Conservation (phyloP, 257 asterid genomes). For the Gentiana straminea region DNA sequence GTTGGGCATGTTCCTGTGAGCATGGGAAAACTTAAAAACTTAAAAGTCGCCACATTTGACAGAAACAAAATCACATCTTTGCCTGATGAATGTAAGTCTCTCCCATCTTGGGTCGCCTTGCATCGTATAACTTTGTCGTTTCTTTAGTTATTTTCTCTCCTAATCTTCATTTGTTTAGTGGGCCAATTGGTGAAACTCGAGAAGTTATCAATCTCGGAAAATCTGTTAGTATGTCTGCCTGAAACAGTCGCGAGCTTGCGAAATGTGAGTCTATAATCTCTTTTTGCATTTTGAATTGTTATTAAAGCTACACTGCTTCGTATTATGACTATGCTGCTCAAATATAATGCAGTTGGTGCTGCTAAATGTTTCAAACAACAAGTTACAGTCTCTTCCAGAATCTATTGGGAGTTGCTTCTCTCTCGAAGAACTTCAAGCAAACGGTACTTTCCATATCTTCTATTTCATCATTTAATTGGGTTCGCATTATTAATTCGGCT, state of each 20-base stretch:
- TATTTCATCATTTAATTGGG: conserved; percentile 9
- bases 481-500: neutral
- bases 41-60: conserved; percentile 79
- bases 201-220: conserved; percentile 67
- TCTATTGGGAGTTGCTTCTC: conserved; percentile 95
- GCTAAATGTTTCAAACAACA: conserved; percentile 79
- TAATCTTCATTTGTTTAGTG: conserved; percentile 41
- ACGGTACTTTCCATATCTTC: conserved; percentile 44
- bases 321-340: neutral
- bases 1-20: conserved; percentile 73
- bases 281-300: neutral
- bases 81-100: conserved; percentile 86
- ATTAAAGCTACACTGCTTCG: neutral
- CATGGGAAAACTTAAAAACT: conserved; percentile 81
- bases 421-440: conserved; percentile 92
- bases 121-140: conserved; percentile 5
- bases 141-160: conserved; percentile 8
- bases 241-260: conserved; percentile 98
- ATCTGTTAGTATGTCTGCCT: conserved; percentile 54
- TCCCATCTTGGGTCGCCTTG: conserved; percentile 8
- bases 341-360: conserved; percentile 60
- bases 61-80: conserved; percentile 60
- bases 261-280: conserved; percentile 49
- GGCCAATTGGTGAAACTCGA: conserved; percentile 97
- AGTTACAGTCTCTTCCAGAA: conserved; percentile 73